Evolutionary conservation across 2,329 filamentous ascomycete species (phyloP).

Genomic region (Ceratocystis harringtonii): DNA sequence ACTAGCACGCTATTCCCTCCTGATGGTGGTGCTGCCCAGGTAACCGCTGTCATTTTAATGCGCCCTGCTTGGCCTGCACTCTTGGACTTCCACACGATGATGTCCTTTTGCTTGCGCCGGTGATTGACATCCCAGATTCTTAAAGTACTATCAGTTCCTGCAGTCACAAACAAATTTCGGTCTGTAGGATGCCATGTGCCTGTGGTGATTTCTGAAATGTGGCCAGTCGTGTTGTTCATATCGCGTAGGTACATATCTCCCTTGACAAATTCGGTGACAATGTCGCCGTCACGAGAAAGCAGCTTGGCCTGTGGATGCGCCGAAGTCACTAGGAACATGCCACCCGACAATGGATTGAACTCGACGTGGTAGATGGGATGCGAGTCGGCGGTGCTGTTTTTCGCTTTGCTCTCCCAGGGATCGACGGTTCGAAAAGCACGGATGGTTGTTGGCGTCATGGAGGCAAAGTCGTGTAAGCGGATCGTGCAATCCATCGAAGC

Average conservation of each 20-base stretch:
- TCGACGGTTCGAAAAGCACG: slow-evolving; percentile 88
- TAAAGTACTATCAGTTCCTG: slow-evolving; percentile 85
- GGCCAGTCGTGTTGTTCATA: slow-evolving; percentile 95
- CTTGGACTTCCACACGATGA: slow-evolving; percentile 90
- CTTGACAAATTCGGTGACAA: slow-evolving; percentile 79
- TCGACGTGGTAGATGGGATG: slow-evolving; percentile 76
- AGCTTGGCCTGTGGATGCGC: slow-evolving; percentile 84
- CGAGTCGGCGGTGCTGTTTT: slow-evolving; percentile 57
- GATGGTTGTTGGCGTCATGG: slow-evolving; percentile 88
- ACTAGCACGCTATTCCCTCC: slow-evolving; percentile 69
- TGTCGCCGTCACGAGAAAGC: slow-evolving; percentile 74
- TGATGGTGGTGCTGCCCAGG: slow-evolving; percentile 64
- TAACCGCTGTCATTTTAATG: slow-evolving; percentile 84
- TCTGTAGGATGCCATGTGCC: slow-evolving; percentile 86
- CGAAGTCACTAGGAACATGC: slow-evolving; percentile 70
- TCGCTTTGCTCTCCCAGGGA: slow-evolving; percentile 59
- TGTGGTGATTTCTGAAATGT: slow-evolving; percentile 79
- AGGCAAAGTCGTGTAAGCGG: slow-evolving; percentile 88
- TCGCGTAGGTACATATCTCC: slow-evolving; percentile 97
- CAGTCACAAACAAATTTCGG: slow-evolving; percentile 72
- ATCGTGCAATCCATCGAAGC: slow-evolving; percentile 81
- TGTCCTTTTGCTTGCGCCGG: slow-evolving; percentile 75
- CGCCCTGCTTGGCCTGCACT: slow-evolving; percentile 77
- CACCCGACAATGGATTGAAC: slow-evolving; percentile 71
- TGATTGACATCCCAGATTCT: slow-evolving; percentile 96